Conservation (phyloP, 345 rosid genomes). For the thale cress (Arabidopsis thaliana) region DNA sequence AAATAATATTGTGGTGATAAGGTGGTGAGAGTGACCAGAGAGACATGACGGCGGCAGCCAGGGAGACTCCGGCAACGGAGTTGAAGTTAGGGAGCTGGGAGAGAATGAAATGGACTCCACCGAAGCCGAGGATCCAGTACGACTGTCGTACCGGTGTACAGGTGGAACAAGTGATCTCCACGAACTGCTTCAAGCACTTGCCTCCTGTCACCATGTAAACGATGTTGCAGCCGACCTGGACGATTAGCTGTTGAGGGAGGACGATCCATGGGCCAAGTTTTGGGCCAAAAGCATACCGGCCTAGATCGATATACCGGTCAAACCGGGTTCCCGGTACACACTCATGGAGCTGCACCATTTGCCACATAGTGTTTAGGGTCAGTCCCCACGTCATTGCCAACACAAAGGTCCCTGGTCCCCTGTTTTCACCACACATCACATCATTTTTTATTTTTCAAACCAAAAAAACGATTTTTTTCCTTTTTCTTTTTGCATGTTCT, state of each 20-base stretch:
- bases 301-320: slow-evolving; percentile 90
- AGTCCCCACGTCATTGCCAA: slow-evolving; percentile 78
- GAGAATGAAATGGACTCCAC: slow-evolving; percentile 84
- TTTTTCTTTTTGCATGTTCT: not conserved
- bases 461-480: not conserved
- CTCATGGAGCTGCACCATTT: slow-evolving; percentile 93
- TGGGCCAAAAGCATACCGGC: slow-evolving; percentile 79
- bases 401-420: slow-evolving; percentile 88
- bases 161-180: slow-evolving; percentile 70
- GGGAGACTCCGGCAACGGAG: slow-evolving; percentile 88
- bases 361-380: slow-evolving; percentile 96
- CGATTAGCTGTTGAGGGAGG: slow-evolving; percentile 91
- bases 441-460: slow-evolving; percentile 6
- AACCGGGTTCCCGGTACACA: slow-evolving; percentile 90
- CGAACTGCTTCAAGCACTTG: slow-evolving; percentile 80
- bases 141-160: slow-evolving; percentile 74
- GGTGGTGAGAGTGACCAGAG: slow-evolving; percentile 58
- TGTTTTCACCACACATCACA: slow-evolving; percentile 41
- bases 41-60: slow-evolving; percentile 96
- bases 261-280: slow-evolving; percentile 90
- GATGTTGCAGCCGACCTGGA: slow-evolving; percentile 85
- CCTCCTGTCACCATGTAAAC: slow-evolving; percentile 99
- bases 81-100: slow-evolving; percentile 95
- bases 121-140: slow-evolving; percentile 90
- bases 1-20: not conserved